These are phyloP conservation scores for Takashimella tepidaria DNA, from an alignment of 1,284 basidiomycete species.

Conservation along the genomic window DNA sequence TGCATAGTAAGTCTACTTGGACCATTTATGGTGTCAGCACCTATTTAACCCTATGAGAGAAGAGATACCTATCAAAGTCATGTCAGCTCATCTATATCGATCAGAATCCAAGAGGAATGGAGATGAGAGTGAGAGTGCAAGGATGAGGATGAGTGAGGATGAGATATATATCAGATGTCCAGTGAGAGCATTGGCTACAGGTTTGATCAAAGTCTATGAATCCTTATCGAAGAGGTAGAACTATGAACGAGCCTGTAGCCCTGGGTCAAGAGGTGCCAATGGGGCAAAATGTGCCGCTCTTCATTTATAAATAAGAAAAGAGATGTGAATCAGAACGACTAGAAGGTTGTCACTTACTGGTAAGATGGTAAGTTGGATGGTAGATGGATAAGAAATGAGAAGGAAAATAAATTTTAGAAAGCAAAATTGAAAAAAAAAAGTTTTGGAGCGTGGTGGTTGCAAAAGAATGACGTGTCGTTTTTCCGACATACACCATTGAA, in stretches of 20 bases:
- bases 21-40: too few relatives aligned
- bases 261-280: conserved; percentile 48
- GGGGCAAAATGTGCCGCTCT: conserved; percentile 43
- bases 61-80: too few relatives aligned
- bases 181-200: conserved; percentile 16
- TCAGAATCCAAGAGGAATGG: neutral
- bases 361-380: too few relatives aligned
- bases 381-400: too few relatives aligned
- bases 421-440: too few relatives aligned
- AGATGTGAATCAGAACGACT: too few relatives aligned
- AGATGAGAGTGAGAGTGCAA: neutral
- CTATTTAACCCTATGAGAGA: too few relatives aligned
- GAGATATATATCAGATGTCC: conserved; percentile 16
- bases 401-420: too few relatives aligned
- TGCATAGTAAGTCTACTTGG: too few relatives aligned
- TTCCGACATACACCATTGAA: neutral
- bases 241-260: conserved; percentile 2
- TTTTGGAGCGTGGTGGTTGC: neutral
- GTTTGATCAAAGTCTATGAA: neutral
- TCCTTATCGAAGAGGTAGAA: neutral
- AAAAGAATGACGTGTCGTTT: neutral
- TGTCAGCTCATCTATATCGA: neutral
- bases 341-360: too few relatives aligned
- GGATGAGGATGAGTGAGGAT: neutral
- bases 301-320: too few relatives aligned